Evolutionary conservation across 2,329 filamentous ascomycete species (phyloP).

Genomic region (Colletotrichum sp.): DNA sequence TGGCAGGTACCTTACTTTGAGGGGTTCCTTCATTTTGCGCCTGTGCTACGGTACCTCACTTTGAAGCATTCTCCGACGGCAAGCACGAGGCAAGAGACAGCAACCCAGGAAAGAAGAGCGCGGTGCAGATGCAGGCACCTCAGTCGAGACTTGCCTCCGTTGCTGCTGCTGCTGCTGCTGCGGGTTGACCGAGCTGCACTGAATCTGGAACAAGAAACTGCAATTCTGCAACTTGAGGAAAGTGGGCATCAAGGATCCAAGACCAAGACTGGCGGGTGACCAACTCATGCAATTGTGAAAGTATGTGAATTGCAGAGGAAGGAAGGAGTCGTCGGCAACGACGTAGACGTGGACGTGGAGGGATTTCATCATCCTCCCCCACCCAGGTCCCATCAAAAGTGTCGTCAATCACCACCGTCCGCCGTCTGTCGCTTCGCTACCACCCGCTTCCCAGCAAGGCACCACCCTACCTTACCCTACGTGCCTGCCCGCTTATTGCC

Average conservation of each 20-base stretch:
- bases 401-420: not conserved
- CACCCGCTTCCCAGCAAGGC: not conserved
- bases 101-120: not conserved
- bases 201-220: not conserved
- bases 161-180: not conserved
- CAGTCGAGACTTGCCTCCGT: not conserved
- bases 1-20: not conserved
- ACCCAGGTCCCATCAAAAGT: slow-evolving; percentile 3
- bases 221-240: not conserved
- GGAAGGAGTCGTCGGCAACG: not conserved
- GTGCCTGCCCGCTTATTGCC: not conserved
- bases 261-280: not conserved
- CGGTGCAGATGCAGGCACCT: not conserved
- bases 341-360: not conserved
- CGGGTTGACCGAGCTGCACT: not conserved
- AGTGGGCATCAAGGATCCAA: not conserved
- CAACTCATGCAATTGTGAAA: not conserved
- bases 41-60: not conserved
- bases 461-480: not conserved
- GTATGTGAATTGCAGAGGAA: not conserved
- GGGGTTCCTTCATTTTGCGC: not conserved
- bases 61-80: not conserved
- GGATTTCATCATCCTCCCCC: not conserved
- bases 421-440: not conserved
- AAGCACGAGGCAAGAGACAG: not conserved